Percentiles rank a stretch among this genome's conserved stretches.
Conservation (phyloP, 2,329 filamentous ascomycete species). For the Colletotrichum sublineola region DNA sequence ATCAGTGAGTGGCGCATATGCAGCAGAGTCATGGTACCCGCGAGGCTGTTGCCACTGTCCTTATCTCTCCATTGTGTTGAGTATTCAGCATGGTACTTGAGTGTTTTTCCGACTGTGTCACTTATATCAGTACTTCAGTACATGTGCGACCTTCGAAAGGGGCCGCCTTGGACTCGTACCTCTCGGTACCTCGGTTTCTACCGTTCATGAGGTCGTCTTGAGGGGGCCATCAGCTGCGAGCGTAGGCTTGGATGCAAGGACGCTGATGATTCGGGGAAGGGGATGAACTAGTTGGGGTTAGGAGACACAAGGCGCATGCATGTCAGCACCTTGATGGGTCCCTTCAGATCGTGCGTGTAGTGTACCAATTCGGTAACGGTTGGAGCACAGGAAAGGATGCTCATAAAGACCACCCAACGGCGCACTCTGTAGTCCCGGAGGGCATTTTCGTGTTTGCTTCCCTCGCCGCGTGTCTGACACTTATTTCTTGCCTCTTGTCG, state of each 20-base stretch:
- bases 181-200: no score
- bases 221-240: not conserved
- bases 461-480: not conserved
- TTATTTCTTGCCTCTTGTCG: not conserved
- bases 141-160: no score
- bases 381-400: conserved; percentile 24
- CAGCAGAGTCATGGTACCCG: conserved; percentile 21
- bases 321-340: conserved; percentile 40
- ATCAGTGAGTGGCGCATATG: conserved; percentile 15
- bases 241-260: conserved; percentile 14
- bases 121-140: no score
- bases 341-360: conserved; percentile 1
- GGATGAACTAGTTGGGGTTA: conserved; percentile 16
- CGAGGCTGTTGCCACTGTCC: no score
- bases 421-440: not conserved
- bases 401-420: conserved; percentile 35
- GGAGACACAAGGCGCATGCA: not conserved
- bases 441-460: not conserved
- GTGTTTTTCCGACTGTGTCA: no score
- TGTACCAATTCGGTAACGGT: conserved; percentile 16
- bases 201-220: no score
- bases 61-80: no score
- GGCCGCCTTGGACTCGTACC: no score
- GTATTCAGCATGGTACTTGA: no score
- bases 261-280: conserved; percentile 3